These are phyloP conservation scores for Simmondsia chinensis DNA, from an alignment of 148 eudicot genomes.

Conservation along the genomic window DNA sequence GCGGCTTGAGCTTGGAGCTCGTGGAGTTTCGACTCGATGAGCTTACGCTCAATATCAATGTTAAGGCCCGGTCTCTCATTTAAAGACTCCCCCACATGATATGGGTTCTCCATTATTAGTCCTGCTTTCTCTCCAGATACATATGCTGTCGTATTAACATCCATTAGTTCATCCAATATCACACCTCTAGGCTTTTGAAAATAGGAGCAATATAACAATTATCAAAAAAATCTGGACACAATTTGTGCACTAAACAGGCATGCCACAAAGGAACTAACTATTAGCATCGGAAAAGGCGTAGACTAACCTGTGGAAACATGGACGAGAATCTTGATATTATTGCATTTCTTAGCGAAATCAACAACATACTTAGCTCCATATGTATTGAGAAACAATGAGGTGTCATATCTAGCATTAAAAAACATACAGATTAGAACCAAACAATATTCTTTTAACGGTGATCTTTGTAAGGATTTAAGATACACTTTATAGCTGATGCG, in stretches of 20 bases:
- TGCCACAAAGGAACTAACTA: no score
- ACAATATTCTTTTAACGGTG: no score
- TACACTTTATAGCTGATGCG: no score
- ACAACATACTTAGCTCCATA: slow-evolving; percentile 33
- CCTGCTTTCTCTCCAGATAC: slow-evolving; percentile 30
- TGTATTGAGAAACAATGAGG: slow-evolving; percentile 31
- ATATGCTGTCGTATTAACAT: slow-evolving; percentile 16
- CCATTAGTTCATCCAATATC: background rate
- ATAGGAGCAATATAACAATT: no score
- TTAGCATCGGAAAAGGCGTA: background rate
- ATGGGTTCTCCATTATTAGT: slow-evolving; percentile 18
- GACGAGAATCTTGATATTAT: slow-evolving; percentile 25
- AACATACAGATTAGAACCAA: no score
- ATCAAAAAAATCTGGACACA: no score
- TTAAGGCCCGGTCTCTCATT: slow-evolving; percentile 18
- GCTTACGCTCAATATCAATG: slow-evolving; percentile 20
- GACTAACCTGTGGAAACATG: slow-evolving; percentile 43
- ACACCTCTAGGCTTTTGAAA: no score
- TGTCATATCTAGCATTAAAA: slow-evolving; percentile 28
- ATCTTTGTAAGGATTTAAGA: no score
- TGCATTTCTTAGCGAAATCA: slow-evolving; percentile 36
- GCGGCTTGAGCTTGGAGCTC: slow-evolving; percentile 13
- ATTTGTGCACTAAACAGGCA: no score
- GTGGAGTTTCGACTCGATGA: slow-evolving; percentile 16
- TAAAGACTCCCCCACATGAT: slow-evolving; percentile 13